Conservation (phyloP, 306 rosid genomes). For the Acmispon strigosus region DNA sequence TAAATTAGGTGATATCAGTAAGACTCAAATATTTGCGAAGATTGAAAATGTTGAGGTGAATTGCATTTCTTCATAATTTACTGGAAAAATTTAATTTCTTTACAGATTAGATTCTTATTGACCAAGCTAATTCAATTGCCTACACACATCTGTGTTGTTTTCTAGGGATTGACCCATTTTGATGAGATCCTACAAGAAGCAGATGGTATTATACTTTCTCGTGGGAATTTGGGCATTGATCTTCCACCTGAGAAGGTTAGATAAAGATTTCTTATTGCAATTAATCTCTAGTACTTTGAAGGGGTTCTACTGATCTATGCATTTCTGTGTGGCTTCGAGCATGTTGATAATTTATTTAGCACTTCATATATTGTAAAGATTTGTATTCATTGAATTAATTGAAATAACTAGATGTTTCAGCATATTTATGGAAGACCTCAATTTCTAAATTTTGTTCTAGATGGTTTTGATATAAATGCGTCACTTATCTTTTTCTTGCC, state of each 20-base stretch:
- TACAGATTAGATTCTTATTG: background rate
- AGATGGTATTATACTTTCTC: slow-evolving; percentile 87
- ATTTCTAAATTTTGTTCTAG: background rate
- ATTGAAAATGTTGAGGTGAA: slow-evolving; percentile 85
- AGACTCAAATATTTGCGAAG: slow-evolving; percentile 90
- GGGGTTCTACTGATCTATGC: background rate
- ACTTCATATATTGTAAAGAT: background rate
- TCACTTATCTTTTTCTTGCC: background rate
- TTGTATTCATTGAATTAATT: background rate
- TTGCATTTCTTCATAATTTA: slow-evolving; percentile 10
- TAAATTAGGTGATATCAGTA: slow-evolving; percentile 57
- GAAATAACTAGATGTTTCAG: background rate
- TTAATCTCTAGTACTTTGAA: slow-evolving; percentile 1
- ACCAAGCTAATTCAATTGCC: background rate
- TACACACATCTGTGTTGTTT: slow-evolving; percentile 9
- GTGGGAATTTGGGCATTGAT: slow-evolving; percentile 95
- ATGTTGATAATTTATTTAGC: background rate
- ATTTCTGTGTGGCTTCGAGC: background rate
- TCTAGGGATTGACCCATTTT: slow-evolving; percentile 81
- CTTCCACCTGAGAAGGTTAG: slow-evolving; percentile 96
- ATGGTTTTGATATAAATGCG: background rate
- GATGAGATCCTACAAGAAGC: slow-evolving; percentile 94
- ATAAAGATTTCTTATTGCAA: slow-evolving; percentile 8
- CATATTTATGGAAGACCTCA: background rate
- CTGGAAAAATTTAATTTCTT: background rate